A percentile compares a stretch with the other conserved stretches of the same genome.
Conservation (phyloP, 352 stramenopile genomes). For the Pseudoperonospora humuli region DNA sequence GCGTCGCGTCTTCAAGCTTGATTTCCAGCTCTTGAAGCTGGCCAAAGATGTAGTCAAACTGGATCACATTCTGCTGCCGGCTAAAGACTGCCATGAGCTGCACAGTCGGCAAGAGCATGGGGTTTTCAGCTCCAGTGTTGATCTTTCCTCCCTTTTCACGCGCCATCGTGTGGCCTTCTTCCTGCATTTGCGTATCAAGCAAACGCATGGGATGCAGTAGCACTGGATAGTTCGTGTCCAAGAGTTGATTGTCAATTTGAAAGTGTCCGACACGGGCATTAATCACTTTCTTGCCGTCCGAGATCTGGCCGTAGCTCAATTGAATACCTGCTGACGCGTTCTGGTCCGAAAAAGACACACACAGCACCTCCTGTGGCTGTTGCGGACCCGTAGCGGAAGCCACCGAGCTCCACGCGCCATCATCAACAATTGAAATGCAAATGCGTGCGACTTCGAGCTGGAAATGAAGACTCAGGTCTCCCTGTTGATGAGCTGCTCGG, state of each 20-base stretch:
- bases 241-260: conserved; percentile 79
- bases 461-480: conserved; percentile 53
- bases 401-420: conserved; percentile 34
- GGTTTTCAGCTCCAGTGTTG: conserved; percentile 4
- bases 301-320: conserved; percentile 62
- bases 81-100: conserved; percentile 77
- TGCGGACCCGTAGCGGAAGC: conserved; percentile 19
- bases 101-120: conserved; percentile 62
- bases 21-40: conserved; percentile 84
- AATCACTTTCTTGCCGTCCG: conserved; percentile 63
- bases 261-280: conserved; percentile 73
- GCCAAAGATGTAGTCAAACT: conserved; percentile 84
- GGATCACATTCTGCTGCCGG: conserved; percentile 49
- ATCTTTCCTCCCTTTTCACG: conserved; percentile 16
- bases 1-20: conserved; percentile 71
- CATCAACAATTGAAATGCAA: conserved; percentile 69
- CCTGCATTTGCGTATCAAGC: conserved; percentile 56
- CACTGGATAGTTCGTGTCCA: conserved; percentile 81
- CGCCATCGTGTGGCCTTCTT: conserved; percentile 33
- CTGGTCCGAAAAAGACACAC: conserved; percentile 63
- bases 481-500: conserved; percentile 27
- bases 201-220: conserved; percentile 64
- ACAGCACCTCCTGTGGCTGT: conserved; percentile 59
- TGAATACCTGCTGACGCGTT: conserved; percentile 66
- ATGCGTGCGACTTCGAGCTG: conserved; percentile 70